Evolutionary conservation across 305 asterid genomes (phyloP).

Genomic region (Withania somnifera): DNA sequence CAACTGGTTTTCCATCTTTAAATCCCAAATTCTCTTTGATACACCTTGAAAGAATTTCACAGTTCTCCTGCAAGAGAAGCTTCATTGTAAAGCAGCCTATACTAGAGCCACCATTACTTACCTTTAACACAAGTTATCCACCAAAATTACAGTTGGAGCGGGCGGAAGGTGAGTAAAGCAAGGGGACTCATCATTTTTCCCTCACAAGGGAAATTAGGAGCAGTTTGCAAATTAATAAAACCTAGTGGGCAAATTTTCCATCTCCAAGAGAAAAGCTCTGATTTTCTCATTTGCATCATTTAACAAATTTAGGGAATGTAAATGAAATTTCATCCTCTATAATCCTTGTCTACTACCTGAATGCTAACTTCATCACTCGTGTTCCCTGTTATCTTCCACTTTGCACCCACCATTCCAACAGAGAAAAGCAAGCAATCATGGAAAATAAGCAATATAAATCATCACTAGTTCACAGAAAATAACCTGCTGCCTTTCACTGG

Average conservation of each 20-base stretch:
- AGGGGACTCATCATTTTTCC: not conserved
- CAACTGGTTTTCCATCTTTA: constrained; percentile 84
- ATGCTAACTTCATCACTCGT: not conserved
- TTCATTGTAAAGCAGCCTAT: not conserved
- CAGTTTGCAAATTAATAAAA: no score
- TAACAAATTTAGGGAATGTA: not conserved
- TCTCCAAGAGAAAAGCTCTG: no score
- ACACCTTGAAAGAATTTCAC: constrained; percentile 73
- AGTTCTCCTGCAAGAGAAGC: constrained; percentile 43
- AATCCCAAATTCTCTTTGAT: constrained; percentile 84
- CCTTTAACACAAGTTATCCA: not conserved
- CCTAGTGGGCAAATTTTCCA: no score
- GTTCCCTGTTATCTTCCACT: not conserved
- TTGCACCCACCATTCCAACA: not conserved
- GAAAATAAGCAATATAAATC: not conserved
- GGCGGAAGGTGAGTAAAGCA: not conserved
- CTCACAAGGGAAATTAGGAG: no score
- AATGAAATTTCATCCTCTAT: not conserved
- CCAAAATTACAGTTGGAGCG: not conserved
- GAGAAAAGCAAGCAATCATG: not conserved
- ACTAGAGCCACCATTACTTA: not conserved
- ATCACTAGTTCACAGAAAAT: constrained; percentile 5
- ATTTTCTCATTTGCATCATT: not conserved
- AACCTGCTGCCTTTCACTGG: constrained; percentile 77
- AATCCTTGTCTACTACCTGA: not conserved